Base-by-base conservation (phyloP, 2,329 filamentous ascomycete species). In the Penicillium sp. region DNA sequence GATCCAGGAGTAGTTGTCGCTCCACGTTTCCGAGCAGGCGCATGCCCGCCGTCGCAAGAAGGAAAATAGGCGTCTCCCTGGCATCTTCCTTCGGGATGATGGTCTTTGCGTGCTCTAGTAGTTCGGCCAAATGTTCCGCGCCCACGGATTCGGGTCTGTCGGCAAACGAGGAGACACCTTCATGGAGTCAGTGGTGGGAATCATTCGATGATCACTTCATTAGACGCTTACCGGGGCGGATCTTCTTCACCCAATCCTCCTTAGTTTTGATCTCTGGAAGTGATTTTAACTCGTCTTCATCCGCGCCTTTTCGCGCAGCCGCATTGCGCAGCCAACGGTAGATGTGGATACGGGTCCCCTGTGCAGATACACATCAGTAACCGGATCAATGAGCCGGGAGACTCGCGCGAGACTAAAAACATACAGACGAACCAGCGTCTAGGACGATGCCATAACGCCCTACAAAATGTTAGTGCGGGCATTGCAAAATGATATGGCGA, bases 21-120 rank as follows among this genome's bases (percentile, higher is more conserved):
- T 95, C 79, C 4, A 73, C 57, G 27, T 84, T 73, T 5, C 84
- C 82, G 1, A 98, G 74, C 11, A 98, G 72, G 41, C 92, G 84
- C 79, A 98, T 92, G 30, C 92, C 92, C 7, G 92, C 92, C 0
- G 92, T 98, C 17, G 92, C 92, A 66, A 98, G 87, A 34, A 98
- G 72, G 62, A 95, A 98, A 37, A 98, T 79, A 0, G 92, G 92
- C 0, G 93, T 98, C 41, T 92, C 80, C 44, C 80, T 70, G 32
- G 92, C 77, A 52, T 86, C 84, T 39, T 85, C 74, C 25, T 74
- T 64, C 5, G 90, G 90, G 14, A 98, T 81, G 41, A 87, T 72
- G 20, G 81, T 73, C 48, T 86, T 76, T 10, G 90, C 92, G 65
- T 94, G 87, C 30, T 87, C 76, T 49, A 96, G 72, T 15, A 98